These are phyloP conservation scores for Coemansia sp. DNA, from an alignment of 192 early-diverging fungal genomes.

Conservation along the genomic window DNA sequence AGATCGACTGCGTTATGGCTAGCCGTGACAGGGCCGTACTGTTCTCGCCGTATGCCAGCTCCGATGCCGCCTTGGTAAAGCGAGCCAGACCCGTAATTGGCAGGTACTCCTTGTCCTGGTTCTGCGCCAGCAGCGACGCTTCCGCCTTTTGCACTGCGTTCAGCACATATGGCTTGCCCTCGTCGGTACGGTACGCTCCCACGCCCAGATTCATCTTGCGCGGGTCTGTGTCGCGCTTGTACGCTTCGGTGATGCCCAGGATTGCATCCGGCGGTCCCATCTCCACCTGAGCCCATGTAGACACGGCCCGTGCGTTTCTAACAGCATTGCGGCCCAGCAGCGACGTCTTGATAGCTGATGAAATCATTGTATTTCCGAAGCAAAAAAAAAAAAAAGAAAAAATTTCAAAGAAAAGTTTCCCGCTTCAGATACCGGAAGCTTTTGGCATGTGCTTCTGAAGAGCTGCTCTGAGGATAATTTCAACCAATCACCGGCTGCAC, in stretches of 20 bases:
- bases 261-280: slow-evolving; percentile 76
- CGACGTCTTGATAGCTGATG: slow-evolving; percentile 15
- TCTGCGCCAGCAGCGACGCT: slow-evolving; percentile 60
- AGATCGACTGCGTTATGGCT: slow-evolving; percentile 90
- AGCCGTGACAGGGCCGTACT: slow-evolving; percentile 68
- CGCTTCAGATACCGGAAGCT: background rate
- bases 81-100: slow-evolving; percentile 86
- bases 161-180: slow-evolving; percentile 90
- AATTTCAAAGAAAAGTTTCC: slow-evolving; percentile 1
- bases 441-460: background rate
- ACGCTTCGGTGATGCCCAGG: slow-evolving; percentile 89
- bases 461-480: background rate
- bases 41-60: slow-evolving; percentile 82
- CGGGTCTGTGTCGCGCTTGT: slow-evolving; percentile 84
- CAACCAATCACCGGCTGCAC: background rate
- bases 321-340: slow-evolving; percentile 1
- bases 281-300: slow-evolving; percentile 37
- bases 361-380: slow-evolving; percentile 11
- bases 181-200: slow-evolving; percentile 95
- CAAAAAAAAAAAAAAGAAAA: background rate
- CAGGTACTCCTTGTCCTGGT: slow-evolving; percentile 94
- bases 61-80: slow-evolving; percentile 79
- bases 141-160: slow-evolving; percentile 89
- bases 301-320: slow-evolving; percentile 7
- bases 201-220: slow-evolving; percentile 98